Conservation (phyloP, 371 early-diverging fungal species). For the Mucor ambiguus region DNA sequence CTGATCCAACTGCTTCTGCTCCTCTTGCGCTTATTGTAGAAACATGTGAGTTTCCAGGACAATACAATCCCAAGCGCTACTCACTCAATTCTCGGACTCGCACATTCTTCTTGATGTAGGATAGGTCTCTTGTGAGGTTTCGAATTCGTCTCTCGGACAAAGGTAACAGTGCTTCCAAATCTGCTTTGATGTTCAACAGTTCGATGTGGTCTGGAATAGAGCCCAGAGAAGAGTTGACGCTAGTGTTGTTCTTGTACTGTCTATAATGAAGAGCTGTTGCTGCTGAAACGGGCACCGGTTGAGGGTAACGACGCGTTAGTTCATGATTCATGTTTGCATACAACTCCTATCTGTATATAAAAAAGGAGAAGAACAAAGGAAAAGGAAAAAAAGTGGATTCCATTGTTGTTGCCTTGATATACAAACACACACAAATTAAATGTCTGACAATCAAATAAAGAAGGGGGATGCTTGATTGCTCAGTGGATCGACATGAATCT, state of each 20-base stretch:
- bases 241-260: slow-evolving; percentile 27
- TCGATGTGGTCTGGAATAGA: slow-evolving; percentile 41
- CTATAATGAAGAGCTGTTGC: slow-evolving; percentile 34
- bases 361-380: not conserved
- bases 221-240: slow-evolving; percentile 29
- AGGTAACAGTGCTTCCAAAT: slow-evolving; percentile 41
- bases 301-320: slow-evolving; percentile 26
- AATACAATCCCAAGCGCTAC: not conserved
- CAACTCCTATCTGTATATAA: not conserved
- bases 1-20: slow-evolving; percentile 6
- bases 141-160: slow-evolving; percentile 35
- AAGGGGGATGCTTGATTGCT: not conserved
- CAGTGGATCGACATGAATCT: not conserved
- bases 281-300: slow-evolving; percentile 37
- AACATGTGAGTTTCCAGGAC: not conserved
- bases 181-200: slow-evolving; percentile 40
- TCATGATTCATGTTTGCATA: slow-evolving; percentile 14
- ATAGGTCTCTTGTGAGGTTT: slow-evolving; percentile 34
- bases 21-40: slow-evolving; percentile 1
- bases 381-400: not conserved
- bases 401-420: not conserved
- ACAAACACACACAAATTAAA: not conserved
- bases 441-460: not conserved
- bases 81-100: slow-evolving; percentile 11
- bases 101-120: slow-evolving; percentile 21